phyloP scores from a whole-genome alignment of 2,329 filamentous ascomycete species.

The Colletotrichum tropicale region DNA sequence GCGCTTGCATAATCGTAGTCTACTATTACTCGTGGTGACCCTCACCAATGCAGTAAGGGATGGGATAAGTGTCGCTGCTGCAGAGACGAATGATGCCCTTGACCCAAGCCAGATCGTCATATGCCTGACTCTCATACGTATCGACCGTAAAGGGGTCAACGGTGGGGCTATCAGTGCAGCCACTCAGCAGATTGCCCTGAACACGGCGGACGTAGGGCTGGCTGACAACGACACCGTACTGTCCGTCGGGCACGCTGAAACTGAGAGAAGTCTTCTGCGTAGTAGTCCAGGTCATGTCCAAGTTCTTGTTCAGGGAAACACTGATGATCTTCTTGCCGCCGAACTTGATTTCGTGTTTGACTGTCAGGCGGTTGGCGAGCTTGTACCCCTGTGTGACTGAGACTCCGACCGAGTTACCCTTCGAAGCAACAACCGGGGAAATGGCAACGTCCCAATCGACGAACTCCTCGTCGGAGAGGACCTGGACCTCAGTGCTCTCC shows the following conservation, averaged over 20 bases:
- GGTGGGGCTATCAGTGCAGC: constrained; percentile 33
- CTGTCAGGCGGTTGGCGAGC: constrained; percentile 33
- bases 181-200: constrained; percentile 34
- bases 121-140: constrained; percentile 34
- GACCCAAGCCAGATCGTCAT: constrained; percentile 38
- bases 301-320: constrained; percentile 24
- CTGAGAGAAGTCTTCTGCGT: constrained; percentile 31
- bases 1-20: too few species aligned
- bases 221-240: constrained; percentile 42
- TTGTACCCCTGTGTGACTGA: constrained; percentile 30
- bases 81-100: constrained; percentile 42
- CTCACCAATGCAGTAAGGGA: constrained; percentile 39
- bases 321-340: constrained; percentile 22
- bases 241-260: constrained; percentile 34
- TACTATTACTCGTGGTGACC: constrained; percentile 27
- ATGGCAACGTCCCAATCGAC: constrained; percentile 42
- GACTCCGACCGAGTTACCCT: constrained; percentile 28
- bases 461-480: constrained; percentile 31
- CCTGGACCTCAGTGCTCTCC: constrained; percentile 26
- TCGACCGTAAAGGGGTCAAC: constrained; percentile 33
- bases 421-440: constrained; percentile 36
- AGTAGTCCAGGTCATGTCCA: constrained; percentile 30
- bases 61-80: constrained; percentile 35
- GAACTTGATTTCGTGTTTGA: constrained; percentile 22
- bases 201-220: constrained; percentile 35